Percentiles rank a stretch among this genome's conserved stretches.
These are phyloP conservation scores for Colletotrichum eleusines DNA, from an alignment of 2,329 filamentous ascomycete species.

Conservation along the genomic window DNA sequence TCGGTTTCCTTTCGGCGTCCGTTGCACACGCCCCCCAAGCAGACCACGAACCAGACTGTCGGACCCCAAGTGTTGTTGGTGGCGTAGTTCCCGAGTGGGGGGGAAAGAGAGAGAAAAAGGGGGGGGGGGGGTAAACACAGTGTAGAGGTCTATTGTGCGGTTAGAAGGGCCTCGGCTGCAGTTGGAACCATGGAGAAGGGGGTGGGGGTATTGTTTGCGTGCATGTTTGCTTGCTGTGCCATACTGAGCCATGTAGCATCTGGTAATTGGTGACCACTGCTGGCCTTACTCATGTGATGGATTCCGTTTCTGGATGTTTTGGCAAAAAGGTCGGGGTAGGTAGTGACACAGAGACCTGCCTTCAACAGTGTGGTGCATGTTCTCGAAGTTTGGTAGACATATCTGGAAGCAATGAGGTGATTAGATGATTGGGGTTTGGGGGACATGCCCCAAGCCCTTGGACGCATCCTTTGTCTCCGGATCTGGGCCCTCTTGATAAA, in stretches of 20 bases:
- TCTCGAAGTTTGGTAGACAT: conserved; percentile 8
- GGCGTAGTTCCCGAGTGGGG: conserved; percentile 2
- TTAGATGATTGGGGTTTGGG: conserved; percentile 11
- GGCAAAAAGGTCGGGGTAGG: neutral
- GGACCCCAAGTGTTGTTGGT: conserved; percentile 20
- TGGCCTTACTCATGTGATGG: conserved; percentile 8
- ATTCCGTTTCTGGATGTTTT: neutral
- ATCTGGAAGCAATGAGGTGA: neutral
- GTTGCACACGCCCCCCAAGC: neutral
- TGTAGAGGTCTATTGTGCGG: neutral
- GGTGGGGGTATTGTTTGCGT: conserved; percentile 7
- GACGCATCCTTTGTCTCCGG: neutral
- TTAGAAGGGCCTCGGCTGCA: neutral
- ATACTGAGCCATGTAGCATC: neutral
- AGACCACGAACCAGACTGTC: conserved; percentile 24
- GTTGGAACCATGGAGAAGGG: neutral
- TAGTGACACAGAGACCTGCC: conserved; percentile 12
- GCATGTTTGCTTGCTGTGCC: conserved; percentile 22
- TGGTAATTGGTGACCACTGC: neutral
- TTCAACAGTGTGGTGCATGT: conserved; percentile 16
- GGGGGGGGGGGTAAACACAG: neutral
- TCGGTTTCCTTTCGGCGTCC: conserved; percentile 4
- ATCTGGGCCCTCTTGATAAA: neutral
- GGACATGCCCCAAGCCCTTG: neutral
- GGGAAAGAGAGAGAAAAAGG: neutral